Conservation (phyloP, 805 yeast genomes). For the Phaffomyces antillensis region DNA sequence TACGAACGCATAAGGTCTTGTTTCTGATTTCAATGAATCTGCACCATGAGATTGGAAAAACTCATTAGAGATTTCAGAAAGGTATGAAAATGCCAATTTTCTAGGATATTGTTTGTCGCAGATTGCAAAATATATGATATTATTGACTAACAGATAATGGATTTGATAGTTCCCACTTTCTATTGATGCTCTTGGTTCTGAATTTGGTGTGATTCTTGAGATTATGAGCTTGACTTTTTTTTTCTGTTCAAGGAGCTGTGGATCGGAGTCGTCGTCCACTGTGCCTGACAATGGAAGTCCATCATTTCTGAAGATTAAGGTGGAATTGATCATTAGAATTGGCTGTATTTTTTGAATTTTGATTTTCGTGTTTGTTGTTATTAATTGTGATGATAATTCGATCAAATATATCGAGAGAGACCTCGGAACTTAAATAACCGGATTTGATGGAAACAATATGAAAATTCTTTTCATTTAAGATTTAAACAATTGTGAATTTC, state of each 20-base stretch:
- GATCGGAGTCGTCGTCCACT: conserved; percentile 70
- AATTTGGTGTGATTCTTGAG: conserved; percentile 64
- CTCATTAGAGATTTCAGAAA: conserved; percentile 75
- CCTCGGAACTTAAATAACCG: too few species aligned
- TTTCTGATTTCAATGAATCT: conserved; percentile 50
- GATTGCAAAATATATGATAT: conserved; percentile 72
- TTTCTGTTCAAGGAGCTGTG: conserved; percentile 66
- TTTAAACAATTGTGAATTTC: neutral
- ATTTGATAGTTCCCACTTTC: conserved; percentile 71
- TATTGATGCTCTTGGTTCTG: conserved; percentile 79
- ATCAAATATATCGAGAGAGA: too few species aligned
- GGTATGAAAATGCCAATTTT: conserved; percentile 81
- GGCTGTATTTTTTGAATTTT: neutral
- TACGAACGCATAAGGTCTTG: conserved; percentile 89
- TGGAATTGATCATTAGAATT: conserved; percentile 49
- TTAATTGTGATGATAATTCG: too few species aligned
- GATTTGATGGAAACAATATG: too few species aligned
- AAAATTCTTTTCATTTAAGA: too few species aligned
- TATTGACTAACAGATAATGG: conserved; percentile 58
- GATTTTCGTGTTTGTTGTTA: neutral
- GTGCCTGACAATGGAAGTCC: conserved; percentile 90
- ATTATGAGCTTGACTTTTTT: conserved; percentile 75
- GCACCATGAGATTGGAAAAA: conserved; percentile 71
- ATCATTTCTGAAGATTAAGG: conserved; percentile 58
- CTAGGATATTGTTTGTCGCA: conserved; percentile 78